Evolutionary conservation across 306 rosid genomes (phyloP).

Genomic region (Quercus mongolica): DNA sequence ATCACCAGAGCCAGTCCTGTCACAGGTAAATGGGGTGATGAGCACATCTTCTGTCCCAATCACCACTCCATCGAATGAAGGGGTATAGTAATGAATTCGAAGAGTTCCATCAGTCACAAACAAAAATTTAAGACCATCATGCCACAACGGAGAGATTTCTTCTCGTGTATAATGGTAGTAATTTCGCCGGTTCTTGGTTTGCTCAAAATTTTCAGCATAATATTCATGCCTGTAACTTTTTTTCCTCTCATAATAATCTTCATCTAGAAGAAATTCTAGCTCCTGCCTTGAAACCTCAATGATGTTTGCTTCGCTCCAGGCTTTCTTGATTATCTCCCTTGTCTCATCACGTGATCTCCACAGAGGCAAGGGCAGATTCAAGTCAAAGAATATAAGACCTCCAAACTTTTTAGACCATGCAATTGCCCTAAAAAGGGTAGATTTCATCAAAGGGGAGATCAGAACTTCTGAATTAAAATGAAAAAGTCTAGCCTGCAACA

Average conservation of each 20-base stretch:
- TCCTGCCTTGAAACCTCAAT: constrained; percentile 81
- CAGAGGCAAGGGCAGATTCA: constrained; percentile 65
- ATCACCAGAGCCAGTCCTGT: constrained; percentile 95
- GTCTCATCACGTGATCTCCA: constrained; percentile 86
- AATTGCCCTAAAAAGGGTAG: constrained; percentile 42
- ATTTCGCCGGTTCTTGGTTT: constrained; percentile 65
- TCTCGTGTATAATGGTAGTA: constrained; percentile 75
- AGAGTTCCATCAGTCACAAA: constrained; percentile 85
- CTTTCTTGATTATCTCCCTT: constrained; percentile 49
- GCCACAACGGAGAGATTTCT: constrained; percentile 83
- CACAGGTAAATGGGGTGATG: constrained; percentile 89
- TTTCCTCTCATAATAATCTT: constrained; percentile 61
- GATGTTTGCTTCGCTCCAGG: constrained; percentile 78
- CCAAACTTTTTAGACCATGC: constrained; percentile 45
- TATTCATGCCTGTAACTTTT: constrained; percentile 78
- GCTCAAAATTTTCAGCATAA: constrained; percentile 63
- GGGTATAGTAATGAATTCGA: constrained; percentile 79
- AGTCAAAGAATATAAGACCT: constrained; percentile 64
- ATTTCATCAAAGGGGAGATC: constrained; percentile 30
- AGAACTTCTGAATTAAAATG: constrained; percentile 65
- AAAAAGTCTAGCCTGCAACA: constrained; percentile 50
- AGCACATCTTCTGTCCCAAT: constrained; percentile 94
- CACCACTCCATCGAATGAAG: constrained; percentile 68
- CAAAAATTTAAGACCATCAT: constrained; percentile 57
- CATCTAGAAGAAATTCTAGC: constrained; percentile 88